A percentile compares a stretch with the other conserved stretches of the same genome.
Conservation (phyloP, 768 basidiomycete species). For the Podaxis rugospora region DNA sequence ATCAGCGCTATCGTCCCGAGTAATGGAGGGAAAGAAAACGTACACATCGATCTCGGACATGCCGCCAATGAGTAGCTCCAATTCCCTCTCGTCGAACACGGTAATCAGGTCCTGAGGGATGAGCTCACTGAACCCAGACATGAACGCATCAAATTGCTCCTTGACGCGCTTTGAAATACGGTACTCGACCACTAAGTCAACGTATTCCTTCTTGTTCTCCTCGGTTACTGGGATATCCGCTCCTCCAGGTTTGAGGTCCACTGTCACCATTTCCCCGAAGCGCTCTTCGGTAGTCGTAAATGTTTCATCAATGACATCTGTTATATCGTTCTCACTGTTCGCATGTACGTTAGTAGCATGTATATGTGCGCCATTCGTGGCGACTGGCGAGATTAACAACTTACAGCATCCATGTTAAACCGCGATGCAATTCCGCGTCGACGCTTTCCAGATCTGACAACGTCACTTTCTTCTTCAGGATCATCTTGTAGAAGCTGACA, state of each 20-base stretch:
- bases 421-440: slow-evolving; percentile 91
- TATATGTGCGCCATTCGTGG: not conserved
- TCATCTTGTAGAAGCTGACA: slow-evolving; percentile 99
- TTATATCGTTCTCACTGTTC: slow-evolving; percentile 92
- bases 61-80: slow-evolving; percentile 95
- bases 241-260: slow-evolving; percentile 90
- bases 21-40: slow-evolving; percentile 25
- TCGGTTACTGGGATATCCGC: slow-evolving; percentile 84
- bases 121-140: slow-evolving; percentile 99
- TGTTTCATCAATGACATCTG: slow-evolving; percentile 96
- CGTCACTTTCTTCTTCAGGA: slow-evolving; percentile 95
- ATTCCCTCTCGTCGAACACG: slow-evolving; percentile 97
- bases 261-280: slow-evolving; percentile 96
- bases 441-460: slow-evolving; percentile 94
- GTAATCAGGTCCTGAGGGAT: slow-evolving; percentile 98
- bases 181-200: slow-evolving; percentile 91
- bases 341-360: not conserved
- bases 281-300: slow-evolving; percentile 97
- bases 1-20: not conserved
- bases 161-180: slow-evolving; percentile 96
- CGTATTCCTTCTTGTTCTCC: slow-evolving; percentile 99
- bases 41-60: slow-evolving; percentile 99
- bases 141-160: slow-evolving; percentile 99
- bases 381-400: slow-evolving; percentile 26
- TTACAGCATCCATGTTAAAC: slow-evolving; percentile 98